A percentile compares a stretch with the other conserved stretches of the same genome.
Conservation (phyloP, 345 rosid species). For the Populus simonii region DNA sequence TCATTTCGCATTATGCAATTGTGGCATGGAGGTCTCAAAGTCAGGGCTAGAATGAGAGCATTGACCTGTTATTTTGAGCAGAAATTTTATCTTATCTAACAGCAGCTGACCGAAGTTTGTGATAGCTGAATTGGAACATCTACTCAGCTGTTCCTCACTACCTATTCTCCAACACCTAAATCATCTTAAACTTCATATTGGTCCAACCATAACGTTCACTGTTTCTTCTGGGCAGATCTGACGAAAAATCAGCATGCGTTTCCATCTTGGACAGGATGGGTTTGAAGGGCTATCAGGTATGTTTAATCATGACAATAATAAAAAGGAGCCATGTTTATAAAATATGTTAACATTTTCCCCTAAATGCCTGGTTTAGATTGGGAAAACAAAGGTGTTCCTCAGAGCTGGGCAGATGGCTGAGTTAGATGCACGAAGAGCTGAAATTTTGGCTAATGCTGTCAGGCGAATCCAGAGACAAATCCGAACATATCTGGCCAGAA, state of each 20-base stretch:
- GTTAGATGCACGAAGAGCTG: conserved; percentile 62
- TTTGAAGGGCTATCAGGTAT: conserved; percentile 65
- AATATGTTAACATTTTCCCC: background rate
- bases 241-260: conserved; percentile 53
- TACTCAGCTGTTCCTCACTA: background rate
- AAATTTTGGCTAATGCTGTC: conserved; percentile 52
- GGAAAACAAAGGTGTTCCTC: conserved; percentile 62
- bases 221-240: conserved; percentile 36
- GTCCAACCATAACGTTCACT: background rate
- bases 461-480: conserved; percentile 53
- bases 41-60: conserved; percentile 7
- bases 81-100: background rate
- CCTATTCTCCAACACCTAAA: background rate
- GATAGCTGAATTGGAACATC: background rate
- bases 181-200: background rate
- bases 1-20: background rate
- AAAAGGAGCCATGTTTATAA: background rate
- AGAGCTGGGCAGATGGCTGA: conserved; percentile 80
- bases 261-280: conserved; percentile 56
- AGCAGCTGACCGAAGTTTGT: background rate
- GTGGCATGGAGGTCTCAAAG: background rate
- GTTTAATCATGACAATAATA: conserved; percentile 3
- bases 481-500: conserved; percentile 48
- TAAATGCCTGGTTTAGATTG: conserved; percentile 44
- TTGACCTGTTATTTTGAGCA: background rate